Evolutionary conservation across 2,329 filamentous ascomycete genomes (phyloP), one percentile per base, ranked within the genome.

Genomic region (Nothophoma quercina): DNA sequence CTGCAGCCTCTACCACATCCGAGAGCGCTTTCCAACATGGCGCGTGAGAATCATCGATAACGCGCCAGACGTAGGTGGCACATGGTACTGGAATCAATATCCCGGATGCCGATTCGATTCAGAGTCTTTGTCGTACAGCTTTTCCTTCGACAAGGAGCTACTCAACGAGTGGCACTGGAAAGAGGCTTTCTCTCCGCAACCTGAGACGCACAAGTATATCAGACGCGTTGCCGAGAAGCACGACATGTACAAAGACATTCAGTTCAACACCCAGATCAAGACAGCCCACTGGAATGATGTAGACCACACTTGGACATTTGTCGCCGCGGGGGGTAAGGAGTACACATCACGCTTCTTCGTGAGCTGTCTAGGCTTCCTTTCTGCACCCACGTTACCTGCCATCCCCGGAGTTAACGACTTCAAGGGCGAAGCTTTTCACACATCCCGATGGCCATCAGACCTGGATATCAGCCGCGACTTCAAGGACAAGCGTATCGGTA

Each of bases 361-460:
- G 9, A 60, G 59, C 10, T 60, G 59, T 4, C 60, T 62, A 38
- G 62, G 62, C 7, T 58, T 64, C 18, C 36, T 64, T 29, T 59
- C 58, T 28, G 39, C 57, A 19, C 49, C 62, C 1, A 64, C 59
- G 5, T 43, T 62, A 15, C 59, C 59, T 22, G 58, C 56, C 13
- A 60, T 64, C 9, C 59, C 62, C 7, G 62, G 62, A 4, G 57
- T 64, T 2, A 44, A 58, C n/a, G 50, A 55, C n/a, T 64, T 60
- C 42, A 55, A 58, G 30, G 62, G 62, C 4, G 33, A 40, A 5
- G 39, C 46, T 2, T 62, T 59, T 22, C 84, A 87, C 65, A 81
- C 83, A 0, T 83, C 83, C 1, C 80, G 80, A 64, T 86, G 84
- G 84, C 84, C 84, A 1, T 75, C 82, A 8, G 71, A 81, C 7